A percentile compares a stretch with the other conserved stretches of the same genome.
These are phyloP conservation scores for Henckelia pumila DNA, from an alignment of 257 asterid genomes.

Conservation along the genomic window DNA sequence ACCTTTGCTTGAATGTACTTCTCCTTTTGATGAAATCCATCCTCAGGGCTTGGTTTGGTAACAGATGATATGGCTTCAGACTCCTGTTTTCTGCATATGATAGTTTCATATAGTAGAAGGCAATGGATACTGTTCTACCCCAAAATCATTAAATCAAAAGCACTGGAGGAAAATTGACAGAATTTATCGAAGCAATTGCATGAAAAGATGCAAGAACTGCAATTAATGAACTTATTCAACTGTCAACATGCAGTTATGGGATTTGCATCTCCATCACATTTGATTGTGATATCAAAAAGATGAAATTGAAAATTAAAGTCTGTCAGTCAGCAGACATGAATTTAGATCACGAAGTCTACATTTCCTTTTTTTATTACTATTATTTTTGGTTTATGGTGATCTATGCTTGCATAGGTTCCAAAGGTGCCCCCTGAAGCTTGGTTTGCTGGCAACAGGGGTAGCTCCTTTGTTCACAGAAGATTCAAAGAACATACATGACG, in stretches of 20 bases:
- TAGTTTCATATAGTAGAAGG: constrained; percentile 21
- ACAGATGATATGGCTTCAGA: constrained; percentile 40
- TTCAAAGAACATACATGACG: constrained; percentile 51
- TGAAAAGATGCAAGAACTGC: constrained; percentile 7
- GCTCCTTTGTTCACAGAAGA: background rate
- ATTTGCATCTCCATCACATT: background rate
- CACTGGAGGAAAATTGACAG: constrained; percentile 6
- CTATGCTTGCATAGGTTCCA: background rate
- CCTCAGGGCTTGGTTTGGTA: constrained; percentile 69
- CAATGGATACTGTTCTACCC: constrained; percentile 10
- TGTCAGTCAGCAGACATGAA: background rate
- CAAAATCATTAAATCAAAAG: constrained; percentile 18
- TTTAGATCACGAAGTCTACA: too few species aligned
- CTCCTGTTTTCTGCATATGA: constrained; percentile 37
- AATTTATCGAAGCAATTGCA: constrained; percentile 1
- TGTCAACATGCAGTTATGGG: background rate
- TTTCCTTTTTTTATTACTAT: too few species aligned
- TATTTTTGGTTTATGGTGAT: background rate
- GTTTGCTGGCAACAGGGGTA: background rate
- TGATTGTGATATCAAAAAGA: background rate
- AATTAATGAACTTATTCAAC: constrained; percentile 2
- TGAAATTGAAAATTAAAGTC: background rate
- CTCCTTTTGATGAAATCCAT: constrained; percentile 64
- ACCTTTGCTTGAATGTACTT: constrained; percentile 90
- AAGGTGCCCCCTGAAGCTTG: background rate